Evolutionary conservation across 2,329 filamentous ascomycete genomes (phyloP).

Genomic region (Fusarium nisikadoi): DNA sequence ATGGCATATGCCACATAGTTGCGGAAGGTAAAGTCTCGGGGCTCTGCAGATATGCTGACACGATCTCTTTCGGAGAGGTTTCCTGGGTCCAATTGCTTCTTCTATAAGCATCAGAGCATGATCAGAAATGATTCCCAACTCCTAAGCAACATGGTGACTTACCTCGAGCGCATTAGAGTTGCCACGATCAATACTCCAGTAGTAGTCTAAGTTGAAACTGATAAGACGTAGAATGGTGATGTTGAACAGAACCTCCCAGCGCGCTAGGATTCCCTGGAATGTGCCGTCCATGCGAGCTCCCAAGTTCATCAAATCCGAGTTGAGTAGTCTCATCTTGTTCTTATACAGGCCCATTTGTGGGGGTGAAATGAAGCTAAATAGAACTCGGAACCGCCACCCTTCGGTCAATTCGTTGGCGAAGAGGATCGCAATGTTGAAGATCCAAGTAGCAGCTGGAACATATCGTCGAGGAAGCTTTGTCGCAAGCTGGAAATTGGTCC

Average conservation of each 20-base stretch:
- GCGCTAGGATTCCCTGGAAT: conserved; percentile 82
- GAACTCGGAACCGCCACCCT: conserved; percentile 77
- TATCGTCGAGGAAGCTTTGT: conserved; percentile 75
- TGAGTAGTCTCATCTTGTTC: conserved; percentile 40
- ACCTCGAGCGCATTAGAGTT: conserved; percentile 82
- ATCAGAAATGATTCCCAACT: conserved; percentile 8
- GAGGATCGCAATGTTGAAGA: conserved; percentile 85
- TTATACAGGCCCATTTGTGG: conserved; percentile 47
- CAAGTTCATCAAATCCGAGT: conserved; percentile 64
- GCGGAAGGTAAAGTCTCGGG: conserved; percentile 78
- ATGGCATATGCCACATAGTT: conserved; percentile 91
- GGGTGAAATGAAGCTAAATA: conserved; percentile 65
- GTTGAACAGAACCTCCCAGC: conserved; percentile 99
- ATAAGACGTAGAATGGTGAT: conserved; percentile 91
- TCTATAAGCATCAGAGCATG: conserved; percentile 79
- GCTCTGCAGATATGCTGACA: conserved; percentile 77
- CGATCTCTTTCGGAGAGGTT: conserved; percentile 90
- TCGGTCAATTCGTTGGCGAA: conserved; percentile 89
- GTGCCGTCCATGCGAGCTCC: conserved; percentile 77
- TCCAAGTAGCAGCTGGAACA: conserved; percentile 83
- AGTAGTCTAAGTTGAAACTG: conserved; percentile 97
- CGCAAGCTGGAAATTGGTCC: conserved; percentile 82
- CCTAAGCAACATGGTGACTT: conserved; percentile 50
- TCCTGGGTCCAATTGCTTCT: conserved; percentile 93
- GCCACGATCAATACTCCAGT: conserved; percentile 82